Conservation (phyloP, 2,329 filamentous ascomycete genomes). For the Cryphonectria radicalis region DNA sequence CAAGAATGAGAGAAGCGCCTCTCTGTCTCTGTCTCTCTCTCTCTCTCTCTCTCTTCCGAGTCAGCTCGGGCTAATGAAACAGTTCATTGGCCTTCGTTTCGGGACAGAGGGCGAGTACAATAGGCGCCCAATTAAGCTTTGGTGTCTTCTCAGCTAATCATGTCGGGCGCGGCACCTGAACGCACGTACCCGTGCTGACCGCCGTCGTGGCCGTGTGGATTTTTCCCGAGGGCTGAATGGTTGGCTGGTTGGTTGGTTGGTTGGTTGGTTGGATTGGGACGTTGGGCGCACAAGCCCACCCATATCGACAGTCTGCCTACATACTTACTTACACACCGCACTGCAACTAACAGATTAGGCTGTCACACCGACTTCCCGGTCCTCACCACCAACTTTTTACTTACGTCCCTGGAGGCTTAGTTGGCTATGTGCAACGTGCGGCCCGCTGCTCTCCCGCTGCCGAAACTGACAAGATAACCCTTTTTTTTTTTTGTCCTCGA, state of each 20-base stretch:
- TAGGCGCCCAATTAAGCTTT: neutral
- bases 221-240: conserved; percentile 4
- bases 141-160: conserved; percentile 1
- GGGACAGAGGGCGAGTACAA: neutral
- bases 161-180: neutral
- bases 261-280: neutral
- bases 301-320: neutral
- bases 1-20: neutral
- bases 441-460: conserved; percentile 3
- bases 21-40: too few species aligned
- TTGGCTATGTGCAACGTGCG: neutral
- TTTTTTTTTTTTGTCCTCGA: neutral
- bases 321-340: neutral
- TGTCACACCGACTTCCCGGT: conserved; percentile 8
- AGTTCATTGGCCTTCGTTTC: neutral
- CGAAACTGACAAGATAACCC: neutral
- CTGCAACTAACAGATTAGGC: neutral
- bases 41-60: too few species aligned
- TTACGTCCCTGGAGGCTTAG: neutral
- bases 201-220: conserved; percentile 10
- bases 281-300: neutral
- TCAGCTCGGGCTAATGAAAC: neutral
- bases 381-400: neutral
- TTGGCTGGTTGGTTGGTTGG: neutral
- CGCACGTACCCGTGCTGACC: conserved; percentile 4